Base-by-base conservation (phyloP, 306 rosid species). In the Amphicarpaea edgeworthii region DNA sequence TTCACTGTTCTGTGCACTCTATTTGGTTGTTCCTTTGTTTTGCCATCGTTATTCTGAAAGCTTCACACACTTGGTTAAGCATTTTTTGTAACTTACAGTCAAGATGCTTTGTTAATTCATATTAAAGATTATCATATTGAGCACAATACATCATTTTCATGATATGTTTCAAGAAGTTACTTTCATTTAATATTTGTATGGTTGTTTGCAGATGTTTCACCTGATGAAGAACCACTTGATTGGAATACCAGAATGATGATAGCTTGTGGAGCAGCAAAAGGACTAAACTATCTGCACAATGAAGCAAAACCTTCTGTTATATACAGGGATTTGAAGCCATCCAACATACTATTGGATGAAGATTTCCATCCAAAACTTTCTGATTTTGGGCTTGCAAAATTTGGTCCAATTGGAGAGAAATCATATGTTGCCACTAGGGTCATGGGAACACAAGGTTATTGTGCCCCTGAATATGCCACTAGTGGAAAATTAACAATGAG, bases 361-460 rank as follows among this genome's bases (percentile, higher is more conserved):
- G 80, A 42, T 12, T 93, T 88, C 47, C 41, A 19, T 70, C 85
- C 96, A 23, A 90, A 87, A 72, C 92, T 93, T 19, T 87, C 93
- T 7, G 93, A 93, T 83, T 93, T 93, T 24, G 93, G 97, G 61
- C 87, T 93, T 51, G 96, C 96, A 9, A 87, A 86, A 68, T 87
- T 85, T 41, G 90, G 92, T 63, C 93, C 96, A 7, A 86, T 83
- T 0, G 93, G 90, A 51, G 93, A 86, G 5, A 79, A 78, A n/a
- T 83, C 91, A 0, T 90, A 80, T 51, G 93, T 92, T 58, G 81
- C 89, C 70, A 87, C 96, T 7, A 88, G 93, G 76, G 97, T 90
- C 40, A 85, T 90, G 93, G 97, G 93, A 70, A 90, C 96, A 6
- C 76, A 83, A 37, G 97, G 97, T 41, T 92, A 90, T 70, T 92